A percentile compares a stretch with the other conserved stretches of the same genome.
These are phyloP conservation scores for Tulasnella sp. DNA, from an alignment of 768 basidiomycete species.

Conservation along the genomic window DNA sequence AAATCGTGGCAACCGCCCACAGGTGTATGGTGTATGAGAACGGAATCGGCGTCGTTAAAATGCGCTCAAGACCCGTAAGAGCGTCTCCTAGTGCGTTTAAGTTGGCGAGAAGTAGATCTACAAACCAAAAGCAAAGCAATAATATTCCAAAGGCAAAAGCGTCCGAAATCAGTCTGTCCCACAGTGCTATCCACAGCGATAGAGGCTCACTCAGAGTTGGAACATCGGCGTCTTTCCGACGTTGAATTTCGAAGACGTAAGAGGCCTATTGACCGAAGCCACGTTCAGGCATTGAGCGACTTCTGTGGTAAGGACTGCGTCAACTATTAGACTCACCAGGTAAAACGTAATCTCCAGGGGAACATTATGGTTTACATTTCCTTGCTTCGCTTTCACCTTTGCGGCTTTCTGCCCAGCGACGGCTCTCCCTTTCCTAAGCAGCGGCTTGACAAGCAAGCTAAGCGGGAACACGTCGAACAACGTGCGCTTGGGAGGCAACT, in stretches of 20 bases:
- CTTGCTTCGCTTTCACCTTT: slow-evolving; percentile 39
- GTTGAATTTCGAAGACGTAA: slow-evolving; percentile 49
- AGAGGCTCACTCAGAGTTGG: slow-evolving; percentile 45
- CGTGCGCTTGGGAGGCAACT: slow-evolving; percentile 46
- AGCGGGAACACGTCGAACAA: slow-evolving; percentile 60
- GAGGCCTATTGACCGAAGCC: no score
- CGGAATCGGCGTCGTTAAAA: slow-evolving; percentile 64
- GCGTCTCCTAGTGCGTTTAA: slow-evolving; percentile 41
- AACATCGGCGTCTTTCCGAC: slow-evolving; percentile 41
- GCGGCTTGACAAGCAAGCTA: slow-evolving; percentile 39
- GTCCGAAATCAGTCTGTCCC: not conserved
- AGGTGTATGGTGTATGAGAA: slow-evolving; percentile 65
- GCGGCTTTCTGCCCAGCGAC: slow-evolving; percentile 56
- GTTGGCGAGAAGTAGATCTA: slow-evolving; percentile 32
- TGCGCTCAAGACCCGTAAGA: slow-evolving; percentile 57
- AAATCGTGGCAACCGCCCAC: slow-evolving; percentile 52
- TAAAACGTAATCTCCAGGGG: slow-evolving; percentile 62
- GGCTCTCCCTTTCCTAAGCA: slow-evolving; percentile 37
- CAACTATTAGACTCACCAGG: slow-evolving; percentile 12
- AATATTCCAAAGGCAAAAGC: no score
- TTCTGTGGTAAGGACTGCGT: no score
- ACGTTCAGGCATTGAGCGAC: no score
- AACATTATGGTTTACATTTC: slow-evolving; percentile 40
- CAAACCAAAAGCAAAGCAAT: no score
- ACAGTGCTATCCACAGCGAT: slow-evolving; percentile 15